Evolutionary conservation across 768 basidiomycete species (phyloP).

Genomic region (Collybia sp.): DNA sequence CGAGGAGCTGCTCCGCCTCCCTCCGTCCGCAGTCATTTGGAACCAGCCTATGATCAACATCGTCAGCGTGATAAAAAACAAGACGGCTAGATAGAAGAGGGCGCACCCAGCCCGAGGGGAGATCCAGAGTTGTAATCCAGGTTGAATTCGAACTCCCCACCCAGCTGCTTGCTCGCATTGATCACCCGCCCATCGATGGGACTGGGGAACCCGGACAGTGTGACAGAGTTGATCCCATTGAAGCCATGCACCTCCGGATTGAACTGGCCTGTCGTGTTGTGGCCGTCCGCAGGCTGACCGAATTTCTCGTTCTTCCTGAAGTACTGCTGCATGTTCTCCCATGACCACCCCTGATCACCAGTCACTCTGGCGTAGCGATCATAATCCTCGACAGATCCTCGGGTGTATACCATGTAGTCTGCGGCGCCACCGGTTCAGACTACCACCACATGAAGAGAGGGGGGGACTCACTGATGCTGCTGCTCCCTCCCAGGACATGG

Average conservation of each 20-base stretch:
- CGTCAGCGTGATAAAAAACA: background rate
- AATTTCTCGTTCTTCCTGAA: too few species aligned
- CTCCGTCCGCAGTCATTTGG: constrained; percentile 16
- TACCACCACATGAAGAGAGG: too few species aligned
- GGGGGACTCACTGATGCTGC: too few species aligned
- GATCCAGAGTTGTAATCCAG: constrained; percentile 20
- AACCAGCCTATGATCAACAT: constrained; percentile 11
- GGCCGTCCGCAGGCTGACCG: constrained; percentile 23
- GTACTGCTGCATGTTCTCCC: too few species aligned
- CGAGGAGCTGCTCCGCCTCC: constrained; percentile 18
- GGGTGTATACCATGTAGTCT: constrained; percentile 12
- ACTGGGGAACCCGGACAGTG: constrained; percentile 19
- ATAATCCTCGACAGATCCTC: constrained; percentile 24
- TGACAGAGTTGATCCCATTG: constrained; percentile 22
- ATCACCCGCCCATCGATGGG: constrained; percentile 22
- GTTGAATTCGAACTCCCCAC: constrained; percentile 18
- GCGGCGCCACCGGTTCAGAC: too few species aligned
- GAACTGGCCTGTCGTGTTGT: too few species aligned
- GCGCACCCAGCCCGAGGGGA: constrained; percentile 18
- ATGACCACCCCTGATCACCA: too few species aligned
- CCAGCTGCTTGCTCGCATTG: constrained; percentile 17
- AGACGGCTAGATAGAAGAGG: background rate
- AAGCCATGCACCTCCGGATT: constrained; percentile 22
- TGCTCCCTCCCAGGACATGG: too few species aligned
- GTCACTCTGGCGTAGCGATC: too few species aligned